Percentiles rank a stretch among this genome's conserved stretches.
These are phyloP conservation scores for Colletotrichum higginsianum DNA, from an alignment of 2,329 filamentous ascomycete genomes.

Conservation along the genomic window DNA sequence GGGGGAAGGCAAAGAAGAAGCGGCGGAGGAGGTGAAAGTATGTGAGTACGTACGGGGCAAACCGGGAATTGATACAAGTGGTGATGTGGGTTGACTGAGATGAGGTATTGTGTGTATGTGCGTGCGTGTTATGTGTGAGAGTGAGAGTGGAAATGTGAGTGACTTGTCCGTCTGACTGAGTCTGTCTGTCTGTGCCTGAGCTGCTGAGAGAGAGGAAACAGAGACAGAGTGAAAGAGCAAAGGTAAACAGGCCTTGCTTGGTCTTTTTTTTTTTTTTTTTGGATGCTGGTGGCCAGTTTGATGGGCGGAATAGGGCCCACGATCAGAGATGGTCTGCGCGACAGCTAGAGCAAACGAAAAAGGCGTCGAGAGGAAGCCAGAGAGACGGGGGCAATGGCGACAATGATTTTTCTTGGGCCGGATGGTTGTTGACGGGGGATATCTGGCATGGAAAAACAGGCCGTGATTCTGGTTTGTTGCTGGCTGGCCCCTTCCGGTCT, in stretches of 20 bases:
- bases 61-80: constrained; percentile 39
- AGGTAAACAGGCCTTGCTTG: no score
- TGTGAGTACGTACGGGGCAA: constrained; percentile 11
- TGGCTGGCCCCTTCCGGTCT: constrained; percentile 32
- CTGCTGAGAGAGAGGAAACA: constrained; percentile 7
- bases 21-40: constrained; percentile 30
- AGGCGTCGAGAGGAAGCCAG: neutral
- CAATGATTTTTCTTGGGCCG: constrained; percentile 26
- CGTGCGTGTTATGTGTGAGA: constrained; percentile 5
- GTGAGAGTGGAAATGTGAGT: neutral
- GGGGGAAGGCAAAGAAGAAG: neutral
- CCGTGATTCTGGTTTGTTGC: constrained; percentile 11
- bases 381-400: constrained; percentile 18
- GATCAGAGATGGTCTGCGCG: constrained; percentile 7
- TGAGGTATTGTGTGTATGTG: constrained; percentile 5
- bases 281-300: constrained; percentile 2
- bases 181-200: constrained; percentile 12
- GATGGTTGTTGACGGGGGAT: constrained; percentile 3
- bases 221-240: neutral
- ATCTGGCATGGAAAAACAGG: constrained; percentile 29
- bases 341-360: constrained; percentile 13
- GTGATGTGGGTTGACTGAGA: constrained; percentile 42
- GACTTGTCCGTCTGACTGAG: no score
- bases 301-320: constrained; percentile 5
- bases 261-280: neutral